Evolutionary conservation across 768 basidiomycete species (phyloP), one percentile per base, ranked within the genome.

Genomic region (Panellus pusillus): DNA sequence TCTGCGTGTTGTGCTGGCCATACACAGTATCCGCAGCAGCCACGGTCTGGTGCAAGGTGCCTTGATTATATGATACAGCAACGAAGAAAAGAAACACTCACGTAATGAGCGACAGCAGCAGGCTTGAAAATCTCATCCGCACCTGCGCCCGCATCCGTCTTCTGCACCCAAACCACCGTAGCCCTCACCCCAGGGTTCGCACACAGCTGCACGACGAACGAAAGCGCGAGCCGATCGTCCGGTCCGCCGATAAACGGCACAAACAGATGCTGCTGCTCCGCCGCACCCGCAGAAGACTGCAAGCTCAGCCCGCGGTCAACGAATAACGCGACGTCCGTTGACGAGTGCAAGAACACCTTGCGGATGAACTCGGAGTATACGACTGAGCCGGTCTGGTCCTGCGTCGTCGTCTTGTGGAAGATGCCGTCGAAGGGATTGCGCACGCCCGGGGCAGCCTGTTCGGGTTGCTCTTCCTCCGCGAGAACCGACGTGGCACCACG

Each of bases 211-310:
- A 91, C 82, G 4, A 92, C 81, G 63, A 98, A 83, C 28, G 79
- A 72, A 24, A 98, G 72, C 0, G 92, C 91, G 18, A 93, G 76
- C 1, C 97, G 83, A 66, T 98, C 96, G 66, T 99, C 96, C 0
- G 92, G 86, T 0, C 96, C 96, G 35, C 96, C 96, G 66, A 93
- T 89, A 82, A 96, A 98, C 0, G 95, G 91, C 38, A 94, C 65
- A 67, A 95, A 83, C 27, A 98, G 64, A 58, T 91, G 90, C 55
- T 87, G 76, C 19, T 62, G 67, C 39, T 44, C 65, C 28, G 42
- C 61, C 55, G 50, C 54, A 54, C 54, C 64, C 43, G 5, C 61
- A 1, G 66, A 58, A 41, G 67, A 62, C 14, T 68, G 63, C 7
- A 61, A 51, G 24, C 63, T 64, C 18, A 78, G 68, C 1, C 86